Base-by-base conservation (phyloP, 139 green algal species). In the Picochlorum sp. region DNA sequence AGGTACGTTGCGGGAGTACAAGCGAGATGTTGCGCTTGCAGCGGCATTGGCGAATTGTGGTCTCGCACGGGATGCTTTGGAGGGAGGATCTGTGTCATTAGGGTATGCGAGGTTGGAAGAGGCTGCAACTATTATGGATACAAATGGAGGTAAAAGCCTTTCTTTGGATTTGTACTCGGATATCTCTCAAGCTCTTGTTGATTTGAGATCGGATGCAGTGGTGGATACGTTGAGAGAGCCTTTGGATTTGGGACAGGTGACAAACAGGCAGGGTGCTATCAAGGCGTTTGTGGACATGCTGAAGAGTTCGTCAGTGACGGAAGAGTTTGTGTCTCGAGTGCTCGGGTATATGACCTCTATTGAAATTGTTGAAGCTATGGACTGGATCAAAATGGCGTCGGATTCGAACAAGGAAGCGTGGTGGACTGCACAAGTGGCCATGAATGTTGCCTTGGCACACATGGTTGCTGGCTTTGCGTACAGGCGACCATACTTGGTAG, bases 21-120 rank as follows among this genome's bases (percentile, higher is more conserved):
- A 63, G 47, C 55, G 65, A 0, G 82, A 88, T 50, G 67, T 88
- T 26, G 69, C 70, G 38, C 52, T 88, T 15, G 67, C 77, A 38
- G 77, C 85, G 45, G 75, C 78, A 3, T 70, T 88, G 3, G 77
- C 82, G 7, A 78, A 88, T 49, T 82, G 78, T 30, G 69, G 71
- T 13, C 69, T 84, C 38, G 82, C 82, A 4, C 54, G 69, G 21
- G 51, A 75, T 6, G 66, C 60, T 8, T 62, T 83, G 15, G 60
- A 64, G 20, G 21, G 14, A 26, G 45, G 31, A 50, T 57, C 70
- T 49, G 28, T 62, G 2, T 49, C 69, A 4, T 26, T 70, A 31
- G 77, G 64, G 6, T 79, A 60, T 56, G 65, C 74, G 6, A 64
- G 60, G 4, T 51, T 91, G 65, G 77, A 85, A 58, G 83, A 85